Conservation (phyloP, 1,284 basidiomycete species). For the Agaricales sp. region DNA sequence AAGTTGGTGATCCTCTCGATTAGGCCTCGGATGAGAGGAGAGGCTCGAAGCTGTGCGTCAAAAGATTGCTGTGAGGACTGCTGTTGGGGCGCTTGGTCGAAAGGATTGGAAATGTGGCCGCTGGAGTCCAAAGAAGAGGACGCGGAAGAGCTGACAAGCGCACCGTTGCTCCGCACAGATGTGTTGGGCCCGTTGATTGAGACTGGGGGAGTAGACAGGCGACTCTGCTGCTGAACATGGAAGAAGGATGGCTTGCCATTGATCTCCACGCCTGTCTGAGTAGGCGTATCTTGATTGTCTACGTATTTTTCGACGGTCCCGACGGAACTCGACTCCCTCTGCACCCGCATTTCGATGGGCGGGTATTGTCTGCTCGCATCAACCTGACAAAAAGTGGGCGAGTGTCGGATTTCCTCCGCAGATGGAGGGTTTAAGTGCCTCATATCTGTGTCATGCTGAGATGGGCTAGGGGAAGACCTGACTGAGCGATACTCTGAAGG, state of each 20-base stretch:
- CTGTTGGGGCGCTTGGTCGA: constrained; percentile 19
- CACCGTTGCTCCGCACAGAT: constrained; percentile 30
- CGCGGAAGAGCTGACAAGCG: constrained; percentile 55
- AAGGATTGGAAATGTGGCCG: constrained; percentile 37
- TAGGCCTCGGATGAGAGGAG: constrained; percentile 66
- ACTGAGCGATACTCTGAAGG: constrained; percentile 56
- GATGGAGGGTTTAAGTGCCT: constrained; percentile 23
- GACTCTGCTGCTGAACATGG: background rate
- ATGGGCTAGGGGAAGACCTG: constrained; percentile 60
- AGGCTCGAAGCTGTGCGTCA: constrained; percentile 62
- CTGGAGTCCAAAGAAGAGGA: constrained; percentile 70
- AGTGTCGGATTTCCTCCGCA: constrained; percentile 29
- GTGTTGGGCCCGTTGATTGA: constrained; percentile 15
- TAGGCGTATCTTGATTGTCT: background rate
- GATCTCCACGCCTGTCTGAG: background rate
- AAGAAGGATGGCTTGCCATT: background rate
- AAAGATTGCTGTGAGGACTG: constrained; percentile 25
- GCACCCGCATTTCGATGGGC: constrained; percentile 27
- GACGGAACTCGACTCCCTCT: constrained; percentile 34
- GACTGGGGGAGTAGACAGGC: constrained; percentile 7
- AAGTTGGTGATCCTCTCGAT: constrained; percentile 65
- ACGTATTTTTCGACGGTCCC: background rate
- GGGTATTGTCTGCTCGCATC: constrained; percentile 36
- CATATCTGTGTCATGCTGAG: constrained; percentile 25
- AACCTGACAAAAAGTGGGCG: constrained; percentile 34